Conservation (phyloP, 441 rosid species). For the Jatropha podagrica region DNA sequence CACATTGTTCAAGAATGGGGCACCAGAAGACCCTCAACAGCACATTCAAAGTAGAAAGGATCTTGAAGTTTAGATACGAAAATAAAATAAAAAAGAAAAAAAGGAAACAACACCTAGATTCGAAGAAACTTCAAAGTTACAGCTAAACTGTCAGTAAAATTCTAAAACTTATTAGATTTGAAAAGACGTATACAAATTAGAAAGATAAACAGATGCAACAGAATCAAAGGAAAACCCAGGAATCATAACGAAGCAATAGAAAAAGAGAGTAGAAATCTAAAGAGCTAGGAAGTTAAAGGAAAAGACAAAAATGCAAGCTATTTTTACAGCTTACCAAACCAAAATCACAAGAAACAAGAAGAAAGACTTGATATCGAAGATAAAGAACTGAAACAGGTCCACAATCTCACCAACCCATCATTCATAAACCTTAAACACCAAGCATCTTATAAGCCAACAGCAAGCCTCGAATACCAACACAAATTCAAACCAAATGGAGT, state of each 20-base stretch:
- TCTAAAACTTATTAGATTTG: conserved; percentile 3
- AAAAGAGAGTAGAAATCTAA: conserved; percentile 25
- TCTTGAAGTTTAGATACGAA: conserved; percentile 18
- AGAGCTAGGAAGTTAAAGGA: conserved; percentile 35
- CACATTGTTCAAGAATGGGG: conserved; percentile 20
- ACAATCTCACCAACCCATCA: conserved; percentile 53
- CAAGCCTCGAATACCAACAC: conserved; percentile 12
- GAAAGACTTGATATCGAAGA: conserved; percentile 51
- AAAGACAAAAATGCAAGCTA: conserved; percentile 50
- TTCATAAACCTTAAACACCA: conserved; percentile 42
- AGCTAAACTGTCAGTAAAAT: conserved; percentile 5
- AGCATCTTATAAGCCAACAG: conserved; percentile 38
- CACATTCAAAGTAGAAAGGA: conserved; percentile 7
- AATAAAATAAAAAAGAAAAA: not conserved
- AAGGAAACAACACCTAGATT: conserved; percentile 20
- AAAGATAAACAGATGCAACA: conserved; percentile 3
- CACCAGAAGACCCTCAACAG: conserved; percentile 13
- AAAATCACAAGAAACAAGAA: conserved; percentile 35
- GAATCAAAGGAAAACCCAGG: conserved; percentile 17
- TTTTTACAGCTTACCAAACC: conserved; percentile 58
- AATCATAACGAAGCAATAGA: conserved; percentile 19
- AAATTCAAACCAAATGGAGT: conserved; percentile 18
- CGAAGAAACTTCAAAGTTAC: conserved; percentile 2
- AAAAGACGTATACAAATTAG: not conserved
- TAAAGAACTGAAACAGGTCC: conserved; percentile 48